Conservation (phyloP, 768 basidiomycete species). For the Naganishia friedmannii region DNA sequence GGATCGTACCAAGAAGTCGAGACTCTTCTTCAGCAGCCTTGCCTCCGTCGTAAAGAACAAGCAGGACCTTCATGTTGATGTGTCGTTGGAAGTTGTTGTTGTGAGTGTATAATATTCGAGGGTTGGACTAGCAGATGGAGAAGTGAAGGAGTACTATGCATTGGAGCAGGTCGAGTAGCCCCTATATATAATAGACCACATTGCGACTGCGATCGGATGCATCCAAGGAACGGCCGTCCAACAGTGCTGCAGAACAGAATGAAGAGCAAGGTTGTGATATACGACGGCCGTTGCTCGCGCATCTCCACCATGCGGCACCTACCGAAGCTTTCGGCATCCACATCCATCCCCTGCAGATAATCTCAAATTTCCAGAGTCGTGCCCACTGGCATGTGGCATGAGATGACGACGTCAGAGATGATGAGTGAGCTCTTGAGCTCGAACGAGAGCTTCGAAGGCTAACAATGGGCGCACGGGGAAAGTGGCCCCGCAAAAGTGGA, state of each 20-base stretch:
- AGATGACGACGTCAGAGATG: background rate
- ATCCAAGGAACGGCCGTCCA: too few relatives aligned
- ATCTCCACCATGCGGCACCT: background rate
- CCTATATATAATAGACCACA: too few relatives aligned
- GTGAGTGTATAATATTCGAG: background rate
- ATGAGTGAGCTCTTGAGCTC: background rate
- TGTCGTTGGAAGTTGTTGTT: background rate
- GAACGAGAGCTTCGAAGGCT: background rate
- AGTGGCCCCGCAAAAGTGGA: constrained; percentile 3
- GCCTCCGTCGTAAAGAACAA: constrained; percentile 34
- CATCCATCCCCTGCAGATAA: too few relatives aligned
- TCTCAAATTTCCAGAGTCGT: too few relatives aligned
- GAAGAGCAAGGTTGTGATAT: background rate
- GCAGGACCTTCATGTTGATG: constrained; percentile 32
- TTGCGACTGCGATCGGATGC: too few relatives aligned
- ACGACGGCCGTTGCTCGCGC: background rate
- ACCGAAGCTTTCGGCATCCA: background rate
- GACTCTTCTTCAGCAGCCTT: constrained; percentile 49
- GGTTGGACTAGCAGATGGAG: background rate
- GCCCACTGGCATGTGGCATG: too few relatives aligned
- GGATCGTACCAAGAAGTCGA: constrained; percentile 48
- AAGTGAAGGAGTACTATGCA: background rate
- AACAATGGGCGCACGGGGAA: background rate
- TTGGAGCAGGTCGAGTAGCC: too few relatives aligned
- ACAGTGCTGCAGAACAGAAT: too few relatives aligned